Percentiles rank a stretch among this genome's conserved stretches.
Evolutionary conservation across 1,139 yeast genomes (phyloP).

Genomic region (Candida sp.): DNA sequence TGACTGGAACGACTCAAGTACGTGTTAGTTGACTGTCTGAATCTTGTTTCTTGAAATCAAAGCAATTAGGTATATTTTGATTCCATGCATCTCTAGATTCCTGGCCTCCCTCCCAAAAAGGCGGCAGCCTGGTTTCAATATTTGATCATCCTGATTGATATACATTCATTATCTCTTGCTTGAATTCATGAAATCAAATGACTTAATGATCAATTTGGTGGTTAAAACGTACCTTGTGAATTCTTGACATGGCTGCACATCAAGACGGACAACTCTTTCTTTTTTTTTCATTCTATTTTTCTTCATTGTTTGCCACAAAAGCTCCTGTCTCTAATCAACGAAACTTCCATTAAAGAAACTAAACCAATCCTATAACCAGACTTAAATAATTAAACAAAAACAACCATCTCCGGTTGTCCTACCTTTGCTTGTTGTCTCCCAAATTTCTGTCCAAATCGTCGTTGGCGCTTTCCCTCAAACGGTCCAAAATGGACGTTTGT

Average conservation of each 20-base stretch:
- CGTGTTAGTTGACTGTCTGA: constrained; percentile 9
- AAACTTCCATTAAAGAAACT: background rate
- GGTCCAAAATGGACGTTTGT: constrained; percentile 45
- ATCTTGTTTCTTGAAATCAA: constrained; percentile 14
- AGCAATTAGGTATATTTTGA: background rate
- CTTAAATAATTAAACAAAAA: background rate
- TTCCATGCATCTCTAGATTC: constrained; percentile 16
- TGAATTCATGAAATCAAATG: constrained; percentile 8
- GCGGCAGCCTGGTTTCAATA: constrained; percentile 8
- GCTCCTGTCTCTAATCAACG: background rate
- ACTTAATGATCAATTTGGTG: constrained; percentile 7
- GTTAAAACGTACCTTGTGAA: background rate
- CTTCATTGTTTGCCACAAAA: background rate
- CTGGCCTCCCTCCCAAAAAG: background rate
- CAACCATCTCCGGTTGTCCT: background rate
- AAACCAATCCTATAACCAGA: background rate
- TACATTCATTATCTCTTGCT: constrained; percentile 5
- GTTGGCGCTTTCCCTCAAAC: constrained; percentile 35
- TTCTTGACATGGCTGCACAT: background rate
- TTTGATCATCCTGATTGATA: constrained; percentile 18
- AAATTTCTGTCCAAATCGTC: constrained; percentile 34
- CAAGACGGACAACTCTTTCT: background rate
- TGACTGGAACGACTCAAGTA: background rate
- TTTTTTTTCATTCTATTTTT: background rate
- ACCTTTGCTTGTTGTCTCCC: constrained; percentile 19